Base-by-base conservation (phyloP, 2,329 filamentous ascomycete genomes). In the Cladophialophora yegresii region DNA sequence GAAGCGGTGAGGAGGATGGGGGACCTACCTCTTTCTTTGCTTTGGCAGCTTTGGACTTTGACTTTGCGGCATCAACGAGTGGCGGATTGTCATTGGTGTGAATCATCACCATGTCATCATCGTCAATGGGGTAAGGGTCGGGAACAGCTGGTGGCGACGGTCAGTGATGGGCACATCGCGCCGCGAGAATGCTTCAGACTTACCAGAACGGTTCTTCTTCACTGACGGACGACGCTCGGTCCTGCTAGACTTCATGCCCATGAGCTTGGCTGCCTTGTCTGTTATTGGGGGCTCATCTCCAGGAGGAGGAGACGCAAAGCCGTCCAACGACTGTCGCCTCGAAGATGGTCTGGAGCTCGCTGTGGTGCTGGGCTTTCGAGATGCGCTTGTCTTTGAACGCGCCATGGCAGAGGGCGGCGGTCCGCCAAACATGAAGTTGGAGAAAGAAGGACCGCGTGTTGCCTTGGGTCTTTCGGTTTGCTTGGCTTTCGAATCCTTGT, bases 231-330 rank as follows among this genome's bases (percentile, higher is more conserved):
- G 80, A 56, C 80, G 80, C 12, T 80, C 79, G 50, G 79, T 80
- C 70, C 80, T 82, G 30, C 79, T 75, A 62, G 76, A 77, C 66
- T 76, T 80, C 65, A 85, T 77, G 70, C 79, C 92, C 86, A 95
- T 86, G 58, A 93, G 77, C 76, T 88, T 92, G 33, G 91, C 90
- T 30, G 91, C 91, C 76, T 96, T 96, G 53, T 86, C 83, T 7
- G 88, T 84, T 73, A 91, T 83, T 58, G 85, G 84, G 2, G 83
- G 82, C 49, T 82, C 79, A 33, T 89, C 85, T 32, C 92, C 91
- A 1, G 89, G 86, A 8, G 90, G 89, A 3, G 91, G 90, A 22
- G 90, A 91, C 53, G 85, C 82, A 65, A 93, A 80, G 7, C 87
- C 89, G 67, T 91, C 89, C 16, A 89, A 77, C 0, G 91, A 89